Evolutionary conservation across 257 asterid species (phyloP), one percentile per base, ranked within the genome.

Genomic region (Solanum pennellii): DNA sequence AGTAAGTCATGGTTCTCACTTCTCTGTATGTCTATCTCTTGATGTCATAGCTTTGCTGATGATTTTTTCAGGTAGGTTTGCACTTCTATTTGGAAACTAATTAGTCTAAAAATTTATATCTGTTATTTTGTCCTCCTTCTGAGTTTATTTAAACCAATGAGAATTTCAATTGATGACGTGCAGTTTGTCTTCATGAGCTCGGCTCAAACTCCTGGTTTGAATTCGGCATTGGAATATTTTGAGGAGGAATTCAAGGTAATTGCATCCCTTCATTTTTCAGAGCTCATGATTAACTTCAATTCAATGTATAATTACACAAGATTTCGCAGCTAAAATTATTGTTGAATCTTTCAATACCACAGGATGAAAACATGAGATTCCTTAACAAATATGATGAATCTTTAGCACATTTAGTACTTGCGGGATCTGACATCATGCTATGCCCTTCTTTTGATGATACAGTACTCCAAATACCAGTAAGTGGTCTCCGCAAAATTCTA

Each of bases 341-440:
- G 31, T 56, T 42, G 56, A 47, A 82, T 86, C 39, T 62, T 35
- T 88, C 76, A 47, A 49, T 47, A 66, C 52, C 72, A 80, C 96
- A 94, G 98, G 94, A 89, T 60, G 93, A 88, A 87, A 88, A 92
- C 68, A 90, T 92, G 88, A 93, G 90, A 85, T 93, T 92, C 83
- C 47, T 94, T 15, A 90, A 90, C 86, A 91, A 91, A 88, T 93
- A 92, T 86, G 95, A 94, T 85, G 98, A 95, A 89, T 90, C 88
- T 83, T 87, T 92, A 76, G 88, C 94, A 71, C 98, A 92, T 91
- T 89, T 94, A 93, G 87, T 95, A 86, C 86, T 94, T 84, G 92
- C 98, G 29, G 98, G 97, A 89, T 94, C 91, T 60, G 98, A 95
- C 91, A 92, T 94, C 82, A 90, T 95, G 94, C 88, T 95, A 71